Percentiles rank a stretch among this genome's conserved stretches.
Evolutionary conservation across 2,329 filamentous ascomycete species (phyloP).

Genomic region (Drechslera avenae): DNA sequence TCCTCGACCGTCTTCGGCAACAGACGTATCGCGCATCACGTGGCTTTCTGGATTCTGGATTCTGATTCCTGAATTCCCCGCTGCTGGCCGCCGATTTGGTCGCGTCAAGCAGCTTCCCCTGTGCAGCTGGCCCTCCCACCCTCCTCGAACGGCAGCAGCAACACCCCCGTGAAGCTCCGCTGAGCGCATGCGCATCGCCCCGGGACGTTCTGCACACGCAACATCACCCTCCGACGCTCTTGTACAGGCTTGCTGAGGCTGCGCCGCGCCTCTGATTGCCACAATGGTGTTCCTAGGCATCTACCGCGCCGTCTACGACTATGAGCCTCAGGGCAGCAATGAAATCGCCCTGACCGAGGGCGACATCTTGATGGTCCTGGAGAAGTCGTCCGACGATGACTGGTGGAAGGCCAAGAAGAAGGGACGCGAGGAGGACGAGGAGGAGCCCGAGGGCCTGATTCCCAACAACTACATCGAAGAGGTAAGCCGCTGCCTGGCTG

Average conservation of each 20-base stretch:
- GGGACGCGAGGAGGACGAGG: conserved; percentile 75
- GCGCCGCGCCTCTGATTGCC: conserved; percentile 24
- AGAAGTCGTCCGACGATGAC: conserved; percentile 74
- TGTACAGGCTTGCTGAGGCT: conserved; percentile 5
- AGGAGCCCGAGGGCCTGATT: conserved; percentile 87
- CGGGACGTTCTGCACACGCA: conserved; percentile 22
- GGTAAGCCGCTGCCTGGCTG: conserved; percentile 57
- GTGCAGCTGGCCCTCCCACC: conserved; percentile 26
- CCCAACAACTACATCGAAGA: conserved; percentile 95
- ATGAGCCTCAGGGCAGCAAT: conserved; percentile 81
- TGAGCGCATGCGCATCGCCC: conserved; percentile 37
- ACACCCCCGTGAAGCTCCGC: conserved; percentile 30
- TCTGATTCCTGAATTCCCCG: not conserved
- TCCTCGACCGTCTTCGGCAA: conserved; percentile 10
- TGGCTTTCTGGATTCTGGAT: not conserved
- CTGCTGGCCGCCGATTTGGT: conserved; percentile 16
- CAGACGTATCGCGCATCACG: not conserved
- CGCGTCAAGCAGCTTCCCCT: conserved; percentile 14
- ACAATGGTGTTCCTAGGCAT: conserved; percentile 90
- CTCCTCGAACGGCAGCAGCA: conserved; percentile 31
- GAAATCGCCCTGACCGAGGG: conserved; percentile 86
- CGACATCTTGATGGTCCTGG: conserved; percentile 85
- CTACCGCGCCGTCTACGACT: conserved; percentile 91
- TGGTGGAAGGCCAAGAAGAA: conserved; percentile 99
- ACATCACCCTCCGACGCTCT: conserved; percentile 13